Conservation (phyloP, 176 grass and related monocot genomes). For the Oryza glumipatula region DNA sequence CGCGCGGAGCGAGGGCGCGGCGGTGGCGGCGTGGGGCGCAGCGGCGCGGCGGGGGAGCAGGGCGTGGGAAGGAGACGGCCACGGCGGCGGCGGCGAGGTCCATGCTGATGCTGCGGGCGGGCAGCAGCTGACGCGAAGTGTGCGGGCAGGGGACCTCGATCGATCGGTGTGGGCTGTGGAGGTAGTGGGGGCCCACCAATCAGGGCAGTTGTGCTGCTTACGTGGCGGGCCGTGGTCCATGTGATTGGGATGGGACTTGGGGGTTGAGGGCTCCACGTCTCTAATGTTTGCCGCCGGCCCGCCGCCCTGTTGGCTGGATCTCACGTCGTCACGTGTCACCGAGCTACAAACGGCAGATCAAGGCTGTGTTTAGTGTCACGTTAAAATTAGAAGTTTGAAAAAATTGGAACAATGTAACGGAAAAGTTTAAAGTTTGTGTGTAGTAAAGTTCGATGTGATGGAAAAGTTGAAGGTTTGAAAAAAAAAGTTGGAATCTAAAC, state of each 20-base stretch:
- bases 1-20: neutral
- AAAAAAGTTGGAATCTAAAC: too few species aligned
- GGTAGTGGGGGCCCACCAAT: neutral
- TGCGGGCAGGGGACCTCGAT: neutral
- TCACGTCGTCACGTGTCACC: too few species aligned
- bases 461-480: too few species aligned
- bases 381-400: too few species aligned
- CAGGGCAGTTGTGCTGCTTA: neutral
- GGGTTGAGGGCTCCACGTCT: too few species aligned
- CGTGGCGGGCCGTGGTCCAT: neutral
- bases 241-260: neutral
- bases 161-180: neutral
- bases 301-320: too few species aligned
- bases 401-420: too few species aligned
- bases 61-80: neutral
- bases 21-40: neutral
- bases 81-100: constrained; percentile 22
- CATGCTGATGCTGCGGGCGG: constrained; percentile 17
- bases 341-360: too few species aligned
- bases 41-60: neutral
- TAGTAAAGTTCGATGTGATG: too few species aligned
- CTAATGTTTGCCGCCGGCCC: too few species aligned
- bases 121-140: neutral
- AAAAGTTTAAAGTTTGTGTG: too few species aligned
- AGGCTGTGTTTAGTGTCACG: too few species aligned